phyloP scores from a whole-genome alignment of 2,329 filamentous ascomycete genomes.

The Lachnellula occidentalis region DNA sequence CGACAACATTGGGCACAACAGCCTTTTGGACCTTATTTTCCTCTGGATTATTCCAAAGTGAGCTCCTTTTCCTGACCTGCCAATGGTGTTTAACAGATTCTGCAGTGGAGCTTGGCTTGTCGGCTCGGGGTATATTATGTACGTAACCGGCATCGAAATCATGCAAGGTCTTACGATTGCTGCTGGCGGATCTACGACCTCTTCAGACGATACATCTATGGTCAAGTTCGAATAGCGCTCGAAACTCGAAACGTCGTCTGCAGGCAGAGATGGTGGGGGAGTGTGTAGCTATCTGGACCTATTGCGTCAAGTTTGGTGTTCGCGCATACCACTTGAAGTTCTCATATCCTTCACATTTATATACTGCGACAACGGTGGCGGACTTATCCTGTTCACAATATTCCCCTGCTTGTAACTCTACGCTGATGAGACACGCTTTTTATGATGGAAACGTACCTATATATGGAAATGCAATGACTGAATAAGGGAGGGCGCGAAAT shows the following conservation, averaged over 20 bases:
- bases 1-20: constrained; percentile 58
- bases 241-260: not conserved
- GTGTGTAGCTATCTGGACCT: not conserved
- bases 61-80: constrained; percentile 27
- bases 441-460: not conserved
- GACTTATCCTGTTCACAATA: not conserved
- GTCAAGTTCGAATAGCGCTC: constrained; percentile 22
- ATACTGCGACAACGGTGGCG: not conserved
- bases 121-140: constrained; percentile 56
- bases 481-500: not conserved
- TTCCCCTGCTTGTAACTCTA: not conserved
- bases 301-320: not conserved
- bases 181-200: constrained; percentile 20
- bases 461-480: not conserved
- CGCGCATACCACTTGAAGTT: not conserved
- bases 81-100: constrained; percentile 15
- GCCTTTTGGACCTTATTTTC: constrained; percentile 43
- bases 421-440: not conserved
- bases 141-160: constrained; percentile 56
- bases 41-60: constrained; percentile 65
- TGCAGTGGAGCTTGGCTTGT: constrained; percentile 59
- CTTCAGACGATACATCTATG: constrained; percentile 19
- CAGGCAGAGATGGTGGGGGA: not conserved
- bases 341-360: not conserved
- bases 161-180: constrained; percentile 50